Evolutionary conservation across 208 protist genomes (phyloP).

Genomic region (Trypanosoma mega): DNA sequence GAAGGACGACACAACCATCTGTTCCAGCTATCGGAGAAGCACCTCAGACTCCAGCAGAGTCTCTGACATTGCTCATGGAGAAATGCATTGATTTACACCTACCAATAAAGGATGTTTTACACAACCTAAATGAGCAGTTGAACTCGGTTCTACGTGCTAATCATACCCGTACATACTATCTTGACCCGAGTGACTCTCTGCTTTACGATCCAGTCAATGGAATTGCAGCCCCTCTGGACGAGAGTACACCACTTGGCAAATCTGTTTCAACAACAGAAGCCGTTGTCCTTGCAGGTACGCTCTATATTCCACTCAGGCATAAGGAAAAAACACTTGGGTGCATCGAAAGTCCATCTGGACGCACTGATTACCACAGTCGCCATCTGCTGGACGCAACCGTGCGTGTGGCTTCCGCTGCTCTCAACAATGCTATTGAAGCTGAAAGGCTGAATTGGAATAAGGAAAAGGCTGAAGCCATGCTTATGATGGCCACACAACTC

Average conservation of each 20-base stretch:
- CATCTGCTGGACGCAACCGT: constrained; percentile 26
- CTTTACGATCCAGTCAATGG: constrained; percentile 62
- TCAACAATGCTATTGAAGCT: constrained; percentile 29
- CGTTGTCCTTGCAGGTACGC: constrained; percentile 43
- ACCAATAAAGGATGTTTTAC: constrained; percentile 33
- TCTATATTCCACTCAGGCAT: constrained; percentile 66
- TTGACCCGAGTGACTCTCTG: constrained; percentile 42
- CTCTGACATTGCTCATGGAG: neutral
- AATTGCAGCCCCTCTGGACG: constrained; percentile 40
- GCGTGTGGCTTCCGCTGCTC: constrained; percentile 19
- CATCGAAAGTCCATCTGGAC: constrained; percentile 44
- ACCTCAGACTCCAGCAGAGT: neutral
- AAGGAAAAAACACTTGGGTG: constrained; percentile 51
- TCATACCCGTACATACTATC: constrained; percentile 39
- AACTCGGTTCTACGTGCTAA: constrained; percentile 15
- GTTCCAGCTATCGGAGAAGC: neutral
- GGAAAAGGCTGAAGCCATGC: constrained; percentile 76
- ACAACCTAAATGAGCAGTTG: constrained; percentile 48
- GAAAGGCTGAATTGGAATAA: constrained; percentile 35
- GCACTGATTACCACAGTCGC: constrained; percentile 8
- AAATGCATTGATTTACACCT: neutral
- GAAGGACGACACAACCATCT: neutral
- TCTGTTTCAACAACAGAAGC: constrained; percentile 29
- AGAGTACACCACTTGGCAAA: constrained; percentile 59
- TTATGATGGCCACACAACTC: constrained; percentile 77